Percentiles rank a stretch among this genome's conserved stretches.
These are phyloP conservation scores for Prunus padus DNA, from an alignment of 306 rosid genomes.

Conservation along the genomic window DNA sequence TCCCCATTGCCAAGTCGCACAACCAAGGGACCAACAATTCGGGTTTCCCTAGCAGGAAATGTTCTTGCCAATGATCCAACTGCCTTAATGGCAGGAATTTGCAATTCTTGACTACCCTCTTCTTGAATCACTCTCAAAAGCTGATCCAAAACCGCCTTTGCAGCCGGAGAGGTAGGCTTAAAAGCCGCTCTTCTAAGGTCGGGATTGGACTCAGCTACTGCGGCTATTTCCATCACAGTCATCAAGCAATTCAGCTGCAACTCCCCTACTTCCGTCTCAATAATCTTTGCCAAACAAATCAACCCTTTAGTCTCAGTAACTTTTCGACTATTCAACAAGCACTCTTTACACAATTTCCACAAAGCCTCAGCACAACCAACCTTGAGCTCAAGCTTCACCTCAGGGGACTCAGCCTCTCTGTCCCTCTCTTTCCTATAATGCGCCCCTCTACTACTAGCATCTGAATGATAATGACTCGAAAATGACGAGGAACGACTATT, in stretches of 20 bases:
- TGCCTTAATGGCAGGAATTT: slow-evolving; percentile 67
- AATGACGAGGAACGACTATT: slow-evolving; percentile 16
- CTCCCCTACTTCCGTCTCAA: slow-evolving; percentile 56
- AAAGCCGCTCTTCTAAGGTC: slow-evolving; percentile 76
- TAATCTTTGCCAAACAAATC: slow-evolving; percentile 78
- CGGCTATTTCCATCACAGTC: slow-evolving; percentile 79
- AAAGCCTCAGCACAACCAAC: slow-evolving; percentile 73
- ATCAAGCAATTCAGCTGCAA: slow-evolving; percentile 73
- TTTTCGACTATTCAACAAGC: slow-evolving; percentile 52
- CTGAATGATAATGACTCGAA: slow-evolving; percentile 36
- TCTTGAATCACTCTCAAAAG: slow-evolving; percentile 60
- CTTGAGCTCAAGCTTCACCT: slow-evolving; percentile 53
- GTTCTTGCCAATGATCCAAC: slow-evolving; percentile 78
- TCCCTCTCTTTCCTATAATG: slow-evolving; percentile 54
- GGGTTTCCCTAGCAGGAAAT: slow-evolving; percentile 71
- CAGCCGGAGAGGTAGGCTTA: slow-evolving; percentile 62
- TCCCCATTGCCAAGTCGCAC: slow-evolving; percentile 53
- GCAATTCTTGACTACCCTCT: slow-evolving; percentile 37
- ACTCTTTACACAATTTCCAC: slow-evolving; percentile 69
- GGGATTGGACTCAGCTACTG: slow-evolving; percentile 57
- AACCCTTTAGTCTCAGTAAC: slow-evolving; percentile 84
- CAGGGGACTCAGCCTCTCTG: slow-evolving; percentile 54
- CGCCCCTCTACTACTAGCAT: slow-evolving; percentile 62
- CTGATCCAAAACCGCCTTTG: slow-evolving; percentile 77
- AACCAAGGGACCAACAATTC: slow-evolving; percentile 70